Conservation (phyloP, 352 stramenopile species). For the Globisporangium megalacanthum region DNA sequence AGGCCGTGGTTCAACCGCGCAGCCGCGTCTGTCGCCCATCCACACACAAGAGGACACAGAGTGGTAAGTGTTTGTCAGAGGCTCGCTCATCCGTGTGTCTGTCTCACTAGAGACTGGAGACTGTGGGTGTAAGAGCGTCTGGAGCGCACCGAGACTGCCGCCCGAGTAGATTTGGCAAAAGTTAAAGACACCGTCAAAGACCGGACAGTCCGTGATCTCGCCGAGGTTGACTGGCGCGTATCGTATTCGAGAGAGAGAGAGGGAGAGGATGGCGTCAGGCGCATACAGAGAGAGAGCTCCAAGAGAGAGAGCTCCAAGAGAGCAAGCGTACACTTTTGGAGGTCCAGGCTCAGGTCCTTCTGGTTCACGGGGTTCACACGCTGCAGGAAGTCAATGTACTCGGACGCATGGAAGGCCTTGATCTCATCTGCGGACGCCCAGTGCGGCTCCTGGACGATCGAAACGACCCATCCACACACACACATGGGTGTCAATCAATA, state of each 20-base stretch:
- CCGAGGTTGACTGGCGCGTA: slow-evolving; percentile 89
- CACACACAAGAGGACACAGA: too few species aligned
- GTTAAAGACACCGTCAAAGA: slow-evolving; percentile 99
- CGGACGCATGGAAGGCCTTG: slow-evolving; percentile 94
- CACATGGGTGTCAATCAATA: background rate
- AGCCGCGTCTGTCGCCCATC: slow-evolving; percentile 83
- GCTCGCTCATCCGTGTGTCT: too few species aligned
- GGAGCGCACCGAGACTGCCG: slow-evolving; percentile 80
- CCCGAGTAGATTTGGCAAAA: slow-evolving; percentile 98
- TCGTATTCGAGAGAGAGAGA: background rate
- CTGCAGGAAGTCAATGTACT: slow-evolving; percentile 98
- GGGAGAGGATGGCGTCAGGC: background rate
- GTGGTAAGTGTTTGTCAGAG: too few species aligned
- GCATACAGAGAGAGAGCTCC: background rate
- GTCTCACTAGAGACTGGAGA: too few species aligned
- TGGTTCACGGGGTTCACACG: slow-evolving; percentile 94
- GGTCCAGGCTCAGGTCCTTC: slow-evolving; percentile 64
- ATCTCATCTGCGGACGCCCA: slow-evolving; percentile 91
- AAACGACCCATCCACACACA: slow-evolving; percentile 2
- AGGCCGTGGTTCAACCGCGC: slow-evolving; percentile 94
- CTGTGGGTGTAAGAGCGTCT: background rate
- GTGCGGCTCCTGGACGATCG: slow-evolving; percentile 53
- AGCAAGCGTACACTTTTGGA: slow-evolving; percentile 59
- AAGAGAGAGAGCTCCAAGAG: background rate
- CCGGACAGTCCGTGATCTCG: slow-evolving; percentile 96